phyloP scores from a whole-genome alignment of 495 filamentous ascomycete species.

The Aspergillus coremiiformis region DNA sequence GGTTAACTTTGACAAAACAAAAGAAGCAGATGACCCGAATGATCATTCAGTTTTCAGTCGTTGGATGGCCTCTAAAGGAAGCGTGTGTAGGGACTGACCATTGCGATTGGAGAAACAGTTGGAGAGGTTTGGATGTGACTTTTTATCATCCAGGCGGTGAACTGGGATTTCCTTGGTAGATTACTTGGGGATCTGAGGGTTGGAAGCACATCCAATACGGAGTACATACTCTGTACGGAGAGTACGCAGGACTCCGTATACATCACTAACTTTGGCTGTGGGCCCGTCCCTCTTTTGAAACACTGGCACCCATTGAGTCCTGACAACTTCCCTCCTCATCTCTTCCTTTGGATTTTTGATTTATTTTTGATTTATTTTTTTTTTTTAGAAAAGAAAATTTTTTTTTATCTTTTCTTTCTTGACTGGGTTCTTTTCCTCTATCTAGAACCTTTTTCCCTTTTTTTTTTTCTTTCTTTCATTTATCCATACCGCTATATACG shows the following conservation, averaged over 20 bases:
- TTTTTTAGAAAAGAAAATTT: not conserved
- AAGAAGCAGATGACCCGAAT: conserved; percentile 5
- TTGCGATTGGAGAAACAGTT: conserved; percentile 7
- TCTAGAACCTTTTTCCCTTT: not conserved
- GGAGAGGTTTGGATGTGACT: not conserved
- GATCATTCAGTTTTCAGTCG: conserved; percentile 1
- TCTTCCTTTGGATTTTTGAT: not conserved
- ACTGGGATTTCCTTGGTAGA: not conserved
- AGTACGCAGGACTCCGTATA: no score
- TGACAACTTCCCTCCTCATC: conserved; percentile 1
- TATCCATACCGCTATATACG: conserved; percentile 4
- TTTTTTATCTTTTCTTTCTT: not conserved
- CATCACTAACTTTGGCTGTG: no score
- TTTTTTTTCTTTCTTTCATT: not conserved
- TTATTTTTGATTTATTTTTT: not conserved
- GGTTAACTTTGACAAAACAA: no score
- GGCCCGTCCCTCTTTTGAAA: conserved; percentile 13
- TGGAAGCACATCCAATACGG: no score
- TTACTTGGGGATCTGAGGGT: no score
- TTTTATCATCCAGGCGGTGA: not conserved
- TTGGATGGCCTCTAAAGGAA: conserved; percentile 9
- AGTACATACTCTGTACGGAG: no score
- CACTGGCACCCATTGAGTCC: no score
- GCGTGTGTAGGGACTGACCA: not conserved
- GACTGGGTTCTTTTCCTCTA: not conserved